Base-by-base conservation (phyloP, 1,284 basidiomycete genomes). In the Termitomyces sp. region DNA sequence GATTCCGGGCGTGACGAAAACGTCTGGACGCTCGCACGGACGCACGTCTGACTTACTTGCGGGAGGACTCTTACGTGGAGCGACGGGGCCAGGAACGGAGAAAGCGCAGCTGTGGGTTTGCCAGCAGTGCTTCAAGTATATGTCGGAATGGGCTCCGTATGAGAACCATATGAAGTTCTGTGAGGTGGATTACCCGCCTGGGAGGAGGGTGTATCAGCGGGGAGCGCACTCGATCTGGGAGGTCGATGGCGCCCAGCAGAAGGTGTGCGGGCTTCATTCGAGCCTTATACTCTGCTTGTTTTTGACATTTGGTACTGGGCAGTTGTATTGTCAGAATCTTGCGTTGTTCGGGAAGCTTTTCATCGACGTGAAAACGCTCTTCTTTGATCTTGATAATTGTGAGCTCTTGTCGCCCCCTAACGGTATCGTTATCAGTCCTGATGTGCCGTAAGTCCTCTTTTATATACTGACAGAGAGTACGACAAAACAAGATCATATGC, bases 311-410 rank as follows among this genome's bases (percentile, higher is more conserved):
- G 46, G 18, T 39, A 7, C 19, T 8, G 26, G 19, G 54, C 64
- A 96, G 92, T 78, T 97, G 9, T 99, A 96, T 65, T 97, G 93
- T 67, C 96, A 98, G 69, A 96, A 96, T 64, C 74, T 99, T 26
- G 91, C 93, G 30, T 77, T 99, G 3, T 98, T 98, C 64, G 96
- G 95, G 39, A 99, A 99, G 68, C 77, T 98, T n/a, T 99, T 99
- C 70, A 97, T 99, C 64, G 96, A 98, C 64, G 90, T 96, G 64
- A 99, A 99, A 76, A 97, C 95, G 1, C 77, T 98, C 31, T 98
- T 93, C 73, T 99, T 96, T 65, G 94, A 99, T 63, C 85, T 81
- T 53, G 88, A 91, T 61, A 88, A 88, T 61, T 91, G 89, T 89
- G 57, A 60, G 84, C 52, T 24, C 46, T 46, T 43, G 47, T 2